Percentiles rank a stretch among this genome's conserved stretches.
These are phyloP conservation scores for Diddensiella caesifluorescens DNA, from an alignment of 805 yeast species.

Conservation along the genomic window DNA sequence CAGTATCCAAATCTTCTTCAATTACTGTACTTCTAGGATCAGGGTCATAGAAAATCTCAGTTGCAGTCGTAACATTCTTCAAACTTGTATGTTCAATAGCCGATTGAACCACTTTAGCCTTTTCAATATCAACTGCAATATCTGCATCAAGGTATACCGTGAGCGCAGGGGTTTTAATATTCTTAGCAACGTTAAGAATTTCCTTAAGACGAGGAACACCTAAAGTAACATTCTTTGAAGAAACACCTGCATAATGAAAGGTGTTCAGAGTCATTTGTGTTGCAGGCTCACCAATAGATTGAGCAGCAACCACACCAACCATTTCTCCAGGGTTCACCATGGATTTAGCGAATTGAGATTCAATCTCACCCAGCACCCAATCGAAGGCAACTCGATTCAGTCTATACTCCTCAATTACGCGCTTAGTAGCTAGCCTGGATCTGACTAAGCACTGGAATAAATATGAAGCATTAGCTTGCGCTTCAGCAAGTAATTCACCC, in stretches of 20 bases:
- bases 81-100: conserved; percentile 95
- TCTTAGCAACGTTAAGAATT: conserved; percentile 96
- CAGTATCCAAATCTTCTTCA: conserved; percentile 94
- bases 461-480: conserved; percentile 86
- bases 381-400: conserved; percentile 81
- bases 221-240: conserved; percentile 97
- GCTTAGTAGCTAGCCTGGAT: conserved; percentile 84
- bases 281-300: conserved; percentile 98
- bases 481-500: conserved; percentile 66
- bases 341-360: conserved; percentile 88
- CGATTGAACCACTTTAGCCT: conserved; percentile 91
- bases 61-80: conserved; percentile 92
- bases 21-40: conserved; percentile 97
- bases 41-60: conserved; percentile 96
- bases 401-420: conserved; percentile 87
- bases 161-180: conserved; percentile 98
- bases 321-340: conserved; percentile 95
- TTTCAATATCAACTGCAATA: conserved; percentile 81
- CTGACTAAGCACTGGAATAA: conserved; percentile 88
- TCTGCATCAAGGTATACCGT: conserved; percentile 86
- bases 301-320: conserved; percentile 97
- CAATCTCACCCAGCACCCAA: conserved; percentile 94
- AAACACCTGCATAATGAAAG: conserved; percentile 98
- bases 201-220: conserved; percentile 99
- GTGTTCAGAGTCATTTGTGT: conserved; percentile 98